Evolutionary conservation across 108 stramenopile species (phyloP), one percentile per base, ranked within the genome.

Genomic region (Nitzschia inconspicua): DNA sequence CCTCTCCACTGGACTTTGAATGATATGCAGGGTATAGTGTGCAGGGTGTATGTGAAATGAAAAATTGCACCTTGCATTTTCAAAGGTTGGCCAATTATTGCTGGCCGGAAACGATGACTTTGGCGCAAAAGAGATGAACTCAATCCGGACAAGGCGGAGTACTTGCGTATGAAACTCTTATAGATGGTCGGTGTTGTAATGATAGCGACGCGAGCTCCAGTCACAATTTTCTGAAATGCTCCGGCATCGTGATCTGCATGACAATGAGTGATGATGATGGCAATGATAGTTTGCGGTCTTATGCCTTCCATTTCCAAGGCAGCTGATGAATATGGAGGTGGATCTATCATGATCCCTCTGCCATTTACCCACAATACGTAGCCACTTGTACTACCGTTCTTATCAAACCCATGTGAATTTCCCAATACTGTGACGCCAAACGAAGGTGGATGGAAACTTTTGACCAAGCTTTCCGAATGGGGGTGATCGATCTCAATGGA

Each of bases 171-270:
- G 68, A 94, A 94, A 61, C 80, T 82, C 51, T 87, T 83, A 74
- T 89, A 90, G 22, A 94, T 94, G 14, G 93, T 94, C 57, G 79
- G 79, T 2, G 93, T 94, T 40, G 93, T 91, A 22, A 88, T 86
- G 28, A 94, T 72, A 7, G 75, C 84, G 8, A 90, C 82, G n/a
- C 70, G 81, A 8, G 81, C 74, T 19, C 88, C 93, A 10, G 76
- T 83, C 49, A 94, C 49, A n/a, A 94, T 81, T 63, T 91, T 94
- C 50, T 94, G 93, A 57, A 94, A 94, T 2, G 89, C 78, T 14
- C 93, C 93, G 25, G 93, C 93, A 55, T 94, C 93, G 42, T 94
- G 93, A 58, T 94, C 93, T 4, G 93, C 89, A 53, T 91, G 93
- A 50, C 93, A 94, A 70, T 94, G 93, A 7, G 93, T 94, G 16